Evolutionary conservation across 129 eudicot species (phyloP).

Genomic region (Sambucus nigra): DNA sequence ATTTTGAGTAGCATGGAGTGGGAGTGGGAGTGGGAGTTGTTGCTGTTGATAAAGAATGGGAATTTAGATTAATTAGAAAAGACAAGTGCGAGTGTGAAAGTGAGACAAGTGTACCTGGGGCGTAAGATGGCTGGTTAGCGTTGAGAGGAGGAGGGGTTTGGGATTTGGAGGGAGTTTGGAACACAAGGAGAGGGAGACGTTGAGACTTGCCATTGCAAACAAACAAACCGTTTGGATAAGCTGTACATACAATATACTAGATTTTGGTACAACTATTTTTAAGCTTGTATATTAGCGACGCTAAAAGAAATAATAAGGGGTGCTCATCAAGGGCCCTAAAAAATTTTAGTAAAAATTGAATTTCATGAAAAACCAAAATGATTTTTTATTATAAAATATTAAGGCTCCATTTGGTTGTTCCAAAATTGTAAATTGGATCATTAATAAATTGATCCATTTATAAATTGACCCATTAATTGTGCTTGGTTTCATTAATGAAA

Average conservation of each 20-base stretch:
- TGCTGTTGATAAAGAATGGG: background rate
- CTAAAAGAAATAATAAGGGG: too few species aligned
- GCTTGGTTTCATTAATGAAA: too few species aligned
- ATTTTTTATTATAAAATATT: too few species aligned
- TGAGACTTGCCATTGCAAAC: conserved; percentile 61
- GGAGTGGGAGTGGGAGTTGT: background rate
- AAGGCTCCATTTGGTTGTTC: too few species aligned
- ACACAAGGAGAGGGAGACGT: conserved; percentile 45
- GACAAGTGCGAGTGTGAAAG: background rate
- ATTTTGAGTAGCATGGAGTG: conserved; percentile 3
- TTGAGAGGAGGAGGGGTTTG: conserved; percentile 12
- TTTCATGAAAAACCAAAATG: too few species aligned
- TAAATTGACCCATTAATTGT: too few species aligned
- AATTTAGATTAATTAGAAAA: background rate
- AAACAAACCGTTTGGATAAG: background rate
- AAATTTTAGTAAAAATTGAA: too few species aligned
- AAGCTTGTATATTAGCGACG: too few species aligned
- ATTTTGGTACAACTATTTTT: too few species aligned
- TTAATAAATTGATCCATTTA: too few species aligned
- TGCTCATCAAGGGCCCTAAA: too few species aligned
- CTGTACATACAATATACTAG: background rate
- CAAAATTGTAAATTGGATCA: too few species aligned
- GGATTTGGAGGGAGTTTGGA: conserved; percentile 33
- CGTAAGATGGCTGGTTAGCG: conserved; percentile 11
- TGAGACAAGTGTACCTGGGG: conserved; percentile 11